phyloP scores from a whole-genome alignment of 495 filamentous ascomycete species.

The Hypoxylon cercidicola region DNA sequence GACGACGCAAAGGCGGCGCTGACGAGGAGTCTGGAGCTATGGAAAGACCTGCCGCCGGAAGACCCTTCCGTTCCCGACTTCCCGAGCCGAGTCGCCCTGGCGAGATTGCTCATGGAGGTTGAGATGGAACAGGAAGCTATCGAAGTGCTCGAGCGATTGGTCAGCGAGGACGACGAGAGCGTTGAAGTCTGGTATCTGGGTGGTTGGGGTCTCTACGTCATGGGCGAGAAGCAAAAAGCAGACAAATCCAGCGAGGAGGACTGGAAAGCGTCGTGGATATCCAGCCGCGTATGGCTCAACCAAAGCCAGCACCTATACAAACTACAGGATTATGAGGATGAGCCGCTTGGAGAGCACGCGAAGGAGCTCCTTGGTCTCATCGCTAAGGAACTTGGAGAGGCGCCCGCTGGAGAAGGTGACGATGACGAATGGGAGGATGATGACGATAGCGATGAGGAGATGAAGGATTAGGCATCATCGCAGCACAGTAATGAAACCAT shows the following conservation, averaged over 20 bases:
- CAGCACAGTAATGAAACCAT: slow-evolving; percentile 27
- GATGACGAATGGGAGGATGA: slow-evolving; percentile 64
- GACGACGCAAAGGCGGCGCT: slow-evolving; percentile 85
- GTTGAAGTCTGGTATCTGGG: slow-evolving; percentile 98
- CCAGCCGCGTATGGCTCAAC: slow-evolving; percentile 69
- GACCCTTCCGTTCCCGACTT: slow-evolving; percentile 78
- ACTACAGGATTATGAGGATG: slow-evolving; percentile 76
- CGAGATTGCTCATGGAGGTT: slow-evolving; percentile 89
- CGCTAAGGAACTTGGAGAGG: slow-evolving; percentile 64
- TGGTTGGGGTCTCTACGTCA: slow-evolving; percentile 86
- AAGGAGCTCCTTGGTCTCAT: slow-evolving; percentile 67
- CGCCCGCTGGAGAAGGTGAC: slow-evolving; percentile 56
- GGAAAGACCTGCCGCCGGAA: slow-evolving; percentile 78
- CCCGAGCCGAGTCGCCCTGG: slow-evolving; percentile 81
- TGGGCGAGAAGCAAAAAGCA: slow-evolving; percentile 73
- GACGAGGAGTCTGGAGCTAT: slow-evolving; percentile 76
- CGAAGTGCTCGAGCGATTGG: slow-evolving; percentile 82
- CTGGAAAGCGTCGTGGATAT: slow-evolving; percentile 62
- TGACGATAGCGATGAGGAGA: slow-evolving; percentile 60
- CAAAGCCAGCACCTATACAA: slow-evolving; percentile 69
- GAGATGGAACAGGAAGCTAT: slow-evolving; percentile 85
- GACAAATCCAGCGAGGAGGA: slow-evolving; percentile 50
- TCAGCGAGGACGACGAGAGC: slow-evolving; percentile 88
- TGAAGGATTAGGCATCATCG: slow-evolving; percentile 40
- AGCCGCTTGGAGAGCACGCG: slow-evolving; percentile 72